Evolutionary conservation across 768 basidiomycete genomes (phyloP).

Genomic region (Hericium alpestre): DNA sequence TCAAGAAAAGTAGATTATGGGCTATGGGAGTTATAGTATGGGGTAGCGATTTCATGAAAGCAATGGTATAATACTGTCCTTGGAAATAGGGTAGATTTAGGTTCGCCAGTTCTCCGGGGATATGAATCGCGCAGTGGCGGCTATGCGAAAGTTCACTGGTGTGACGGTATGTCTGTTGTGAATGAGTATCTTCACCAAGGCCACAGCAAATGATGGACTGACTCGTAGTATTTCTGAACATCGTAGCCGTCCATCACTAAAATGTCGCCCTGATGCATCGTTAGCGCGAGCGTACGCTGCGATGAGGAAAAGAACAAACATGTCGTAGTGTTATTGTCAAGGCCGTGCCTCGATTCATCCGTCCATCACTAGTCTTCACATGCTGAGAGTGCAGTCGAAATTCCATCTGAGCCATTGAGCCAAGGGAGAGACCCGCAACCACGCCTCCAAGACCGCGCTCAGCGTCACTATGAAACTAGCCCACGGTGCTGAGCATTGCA

Average conservation of each 20-base stretch:
- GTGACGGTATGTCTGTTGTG: conserved; percentile 56
- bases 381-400: conserved; percentile 44
- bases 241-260: conserved; percentile 66
- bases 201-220: conserved; percentile 16
- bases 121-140: conserved; percentile 69
- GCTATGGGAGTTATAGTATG: neutral
- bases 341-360: conserved; percentile 21
- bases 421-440: conserved; percentile 69
- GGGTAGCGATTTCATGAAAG: neutral
- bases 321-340: conserved; percentile 57
- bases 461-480: conserved; percentile 69
- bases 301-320: conserved; percentile 27
- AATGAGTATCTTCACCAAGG: conserved; percentile 1
- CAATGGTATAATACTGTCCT: neutral
- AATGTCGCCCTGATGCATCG: conserved; percentile 54
- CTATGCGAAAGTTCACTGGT: conserved; percentile 67
- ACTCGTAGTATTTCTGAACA: conserved; percentile 67
- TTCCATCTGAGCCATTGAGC: conserved; percentile 70
- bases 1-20: neutral
- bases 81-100: neutral
- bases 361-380: conserved; percentile 15
- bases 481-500: neutral
- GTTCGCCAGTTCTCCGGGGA: conserved; percentile 18
- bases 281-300: conserved; percentile 1
- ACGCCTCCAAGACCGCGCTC: conserved; percentile 64